These are phyloP conservation scores for Coemansia sp. DNA, from an alignment of 192 early-diverging fungal species.

Conservation along the genomic window DNA sequence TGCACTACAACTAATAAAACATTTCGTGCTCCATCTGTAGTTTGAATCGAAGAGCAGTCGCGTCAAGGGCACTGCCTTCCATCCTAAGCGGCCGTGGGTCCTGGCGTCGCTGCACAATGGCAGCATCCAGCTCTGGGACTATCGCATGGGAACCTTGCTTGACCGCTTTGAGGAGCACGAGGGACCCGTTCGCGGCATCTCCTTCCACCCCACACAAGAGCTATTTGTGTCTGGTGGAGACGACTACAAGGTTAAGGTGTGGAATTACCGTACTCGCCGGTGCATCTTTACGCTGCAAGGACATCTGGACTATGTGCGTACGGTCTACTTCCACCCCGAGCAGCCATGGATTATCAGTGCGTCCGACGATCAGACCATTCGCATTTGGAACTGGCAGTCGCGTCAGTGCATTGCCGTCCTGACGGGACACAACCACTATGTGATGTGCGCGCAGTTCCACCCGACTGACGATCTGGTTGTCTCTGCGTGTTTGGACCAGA, in stretches of 20 bases:
- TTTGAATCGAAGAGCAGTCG: constrained; percentile 99
- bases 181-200: constrained; percentile 94
- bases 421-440: constrained; percentile 98
- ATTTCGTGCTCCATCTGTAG: constrained; percentile 48
- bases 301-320: constrained; percentile 97
- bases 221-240: constrained; percentile 98
- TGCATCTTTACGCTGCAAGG: constrained; percentile 97
- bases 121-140: constrained; percentile 98
- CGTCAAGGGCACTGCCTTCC: constrained; percentile 95
- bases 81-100: constrained; percentile 98
- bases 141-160: constrained; percentile 96
- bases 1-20: background rate
- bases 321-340: constrained; percentile 96
- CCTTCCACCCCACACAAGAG: constrained; percentile 95
- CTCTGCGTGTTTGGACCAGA: constrained; percentile 94
- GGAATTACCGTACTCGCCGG: constrained; percentile 97
- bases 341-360: constrained; percentile 96
- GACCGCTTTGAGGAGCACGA: constrained; percentile 99
- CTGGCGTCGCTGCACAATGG: constrained; percentile 97
- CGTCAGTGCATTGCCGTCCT: constrained; percentile 95
- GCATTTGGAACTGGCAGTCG: constrained; percentile 99
- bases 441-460: constrained; percentile 98
- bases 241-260: constrained; percentile 99
- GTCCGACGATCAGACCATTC: constrained; percentile 98
- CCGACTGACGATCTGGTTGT: constrained; percentile 97